Percentiles rank a stretch among this genome's conserved stretches.
Conservation (phyloP, 2,329 filamentous ascomycete genomes). For the Triangularia verruculosa region DNA sequence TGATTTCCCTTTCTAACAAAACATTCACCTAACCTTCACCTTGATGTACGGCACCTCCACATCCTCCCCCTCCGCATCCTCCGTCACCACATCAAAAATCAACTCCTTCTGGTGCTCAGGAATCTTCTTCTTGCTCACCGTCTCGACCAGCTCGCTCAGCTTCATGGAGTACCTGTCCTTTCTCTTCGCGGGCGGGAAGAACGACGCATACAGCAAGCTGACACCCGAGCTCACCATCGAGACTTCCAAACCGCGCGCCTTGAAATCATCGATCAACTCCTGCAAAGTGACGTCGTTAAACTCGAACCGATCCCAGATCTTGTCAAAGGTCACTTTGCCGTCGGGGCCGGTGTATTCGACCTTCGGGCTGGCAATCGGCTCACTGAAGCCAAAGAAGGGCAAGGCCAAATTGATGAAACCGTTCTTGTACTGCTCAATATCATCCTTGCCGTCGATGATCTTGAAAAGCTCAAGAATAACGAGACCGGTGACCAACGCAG, state of each 20-base stretch:
- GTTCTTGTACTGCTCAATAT: slow-evolving; percentile 99
- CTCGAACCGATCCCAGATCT: slow-evolving; percentile 98
- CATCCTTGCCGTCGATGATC: slow-evolving; percentile 91
- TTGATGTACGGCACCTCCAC: slow-evolving; percentile 97
- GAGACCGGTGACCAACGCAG: slow-evolving; percentile 88
- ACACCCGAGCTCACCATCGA: slow-evolving; percentile 98
- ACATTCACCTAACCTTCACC: slow-evolving; percentile 61
- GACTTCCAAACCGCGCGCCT: slow-evolving; percentile 74
- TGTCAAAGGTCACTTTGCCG: slow-evolving; percentile 82
- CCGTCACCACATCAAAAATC: slow-evolving; percentile 93
- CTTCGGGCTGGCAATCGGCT: slow-evolving; percentile 92
- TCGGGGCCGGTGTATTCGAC: slow-evolving; percentile 79
- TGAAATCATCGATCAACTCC: slow-evolving; percentile 80
- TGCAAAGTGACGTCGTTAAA: slow-evolving; percentile 78
- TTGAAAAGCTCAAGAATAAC: slow-evolving; percentile 95
- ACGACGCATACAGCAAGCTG: slow-evolving; percentile 88
- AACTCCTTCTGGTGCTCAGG: slow-evolving; percentile 91
- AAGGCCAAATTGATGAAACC: slow-evolving; percentile 95
- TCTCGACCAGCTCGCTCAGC: slow-evolving; percentile 83
- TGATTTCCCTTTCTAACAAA: not conserved
- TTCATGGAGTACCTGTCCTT: slow-evolving; percentile 81
- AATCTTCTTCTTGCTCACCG: slow-evolving; percentile 87
- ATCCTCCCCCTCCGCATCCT: slow-evolving; percentile 85
- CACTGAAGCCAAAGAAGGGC: slow-evolving; percentile 97
- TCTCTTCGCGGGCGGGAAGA: slow-evolving; percentile 75